phyloP scores from a whole-genome alignment of 1,284 basidiomycete species.

The Vanrija humicola region DNA sequence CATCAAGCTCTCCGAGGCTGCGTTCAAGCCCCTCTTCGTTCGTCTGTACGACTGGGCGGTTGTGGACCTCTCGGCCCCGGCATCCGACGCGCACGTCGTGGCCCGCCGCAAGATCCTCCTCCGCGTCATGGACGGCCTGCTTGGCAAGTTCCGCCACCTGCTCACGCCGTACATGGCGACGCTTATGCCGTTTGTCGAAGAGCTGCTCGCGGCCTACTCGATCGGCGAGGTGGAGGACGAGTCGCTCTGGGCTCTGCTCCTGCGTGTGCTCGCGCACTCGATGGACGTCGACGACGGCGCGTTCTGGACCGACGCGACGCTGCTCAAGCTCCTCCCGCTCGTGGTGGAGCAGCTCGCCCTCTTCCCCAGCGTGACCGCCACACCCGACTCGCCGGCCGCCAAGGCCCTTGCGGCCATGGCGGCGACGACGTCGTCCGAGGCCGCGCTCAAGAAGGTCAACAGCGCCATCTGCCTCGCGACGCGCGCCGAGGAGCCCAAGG shows the following conservation, averaged over 20 bases:
- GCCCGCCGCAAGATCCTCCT: conserved; percentile 64
- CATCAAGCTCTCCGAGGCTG: conserved; percentile 86
- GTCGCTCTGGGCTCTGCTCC: conserved; percentile 62
- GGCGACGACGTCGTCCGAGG: conserved; percentile 57
- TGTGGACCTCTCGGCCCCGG: conserved; percentile 50
- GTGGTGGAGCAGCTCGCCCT: conserved; percentile 65
- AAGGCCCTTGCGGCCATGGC: conserved; percentile 57
- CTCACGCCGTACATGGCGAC: conserved; percentile 88
- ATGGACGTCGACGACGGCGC: conserved; percentile 76
- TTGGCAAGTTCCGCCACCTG: conserved; percentile 82
- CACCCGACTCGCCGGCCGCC: conserved; percentile 23
- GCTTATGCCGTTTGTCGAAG: conserved; percentile 65
- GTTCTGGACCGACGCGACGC: conserved; percentile 82
- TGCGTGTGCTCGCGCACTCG: conserved; percentile 65
- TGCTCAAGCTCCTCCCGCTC: conserved; percentile 59
- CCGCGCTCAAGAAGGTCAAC: conserved; percentile 73
- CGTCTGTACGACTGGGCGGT: conserved; percentile 95
- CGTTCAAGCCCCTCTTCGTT: conserved; percentile 89
- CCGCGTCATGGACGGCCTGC: conserved; percentile 64
- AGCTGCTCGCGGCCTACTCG: conserved; percentile 59
- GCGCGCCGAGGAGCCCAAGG: conserved; percentile 66
- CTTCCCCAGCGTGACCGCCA: conserved; percentile 32
- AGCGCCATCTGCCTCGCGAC: conserved; percentile 80
- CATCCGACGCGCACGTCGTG: conserved; percentile 28
- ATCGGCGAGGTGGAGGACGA: conserved; percentile 31